A percentile compares a stretch with the other conserved stretches of the same genome.
Evolutionary conservation across 768 basidiomycete genomes (phyloP).

Genomic region (Tylopilus subfusipes): DNA sequence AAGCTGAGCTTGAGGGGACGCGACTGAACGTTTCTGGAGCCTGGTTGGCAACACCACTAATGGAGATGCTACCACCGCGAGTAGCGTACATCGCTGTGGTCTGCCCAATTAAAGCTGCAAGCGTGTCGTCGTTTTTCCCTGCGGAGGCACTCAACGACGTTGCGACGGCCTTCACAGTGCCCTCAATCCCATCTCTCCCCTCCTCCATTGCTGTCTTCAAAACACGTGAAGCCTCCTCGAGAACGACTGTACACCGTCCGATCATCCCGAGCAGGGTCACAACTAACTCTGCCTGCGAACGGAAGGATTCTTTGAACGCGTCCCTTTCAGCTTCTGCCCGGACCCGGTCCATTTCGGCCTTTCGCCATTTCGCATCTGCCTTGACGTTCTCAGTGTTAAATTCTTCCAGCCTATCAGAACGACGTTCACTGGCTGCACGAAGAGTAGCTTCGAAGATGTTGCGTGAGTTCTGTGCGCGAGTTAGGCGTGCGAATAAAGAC

Average conservation of each 20-base stretch:
- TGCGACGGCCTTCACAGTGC: slow-evolving; percentile 47
- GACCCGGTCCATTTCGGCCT: slow-evolving; percentile 66
- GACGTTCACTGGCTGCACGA: slow-evolving; percentile 77
- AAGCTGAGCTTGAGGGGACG: slow-evolving; percentile 48
- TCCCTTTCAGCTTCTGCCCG: slow-evolving; percentile 66
- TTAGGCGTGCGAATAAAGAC: slow-evolving; percentile 51
- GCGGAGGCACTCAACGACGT: slow-evolving; percentile 50
- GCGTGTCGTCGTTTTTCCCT: slow-evolving; percentile 66
- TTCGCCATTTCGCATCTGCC: slow-evolving; percentile 60
- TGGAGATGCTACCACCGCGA: slow-evolving; percentile 31
- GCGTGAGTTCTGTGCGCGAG: slow-evolving; percentile 68
- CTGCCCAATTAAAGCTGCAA: slow-evolving; percentile 64
- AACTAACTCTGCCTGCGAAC: slow-evolving; percentile 61
- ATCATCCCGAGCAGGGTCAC: slow-evolving; percentile 77
- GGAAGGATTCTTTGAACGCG: slow-evolving; percentile 57
- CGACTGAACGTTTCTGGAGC: slow-evolving; percentile 41
- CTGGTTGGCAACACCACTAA: slow-evolving; percentile 53
- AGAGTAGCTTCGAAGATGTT: slow-evolving; percentile 85
- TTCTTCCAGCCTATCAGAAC: slow-evolving; percentile 76
- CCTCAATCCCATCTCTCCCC: slow-evolving; percentile 35
- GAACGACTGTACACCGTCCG: slow-evolving; percentile 69
- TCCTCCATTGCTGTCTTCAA: slow-evolving; percentile 39
- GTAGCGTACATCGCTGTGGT: slow-evolving; percentile 58
- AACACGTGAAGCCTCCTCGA: slow-evolving; percentile 54
- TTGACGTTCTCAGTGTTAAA: slow-evolving; percentile 64